Base-by-base conservation (phyloP, 2,329 filamentous ascomycete species). In the Scortechinia acanthostroma region DNA sequence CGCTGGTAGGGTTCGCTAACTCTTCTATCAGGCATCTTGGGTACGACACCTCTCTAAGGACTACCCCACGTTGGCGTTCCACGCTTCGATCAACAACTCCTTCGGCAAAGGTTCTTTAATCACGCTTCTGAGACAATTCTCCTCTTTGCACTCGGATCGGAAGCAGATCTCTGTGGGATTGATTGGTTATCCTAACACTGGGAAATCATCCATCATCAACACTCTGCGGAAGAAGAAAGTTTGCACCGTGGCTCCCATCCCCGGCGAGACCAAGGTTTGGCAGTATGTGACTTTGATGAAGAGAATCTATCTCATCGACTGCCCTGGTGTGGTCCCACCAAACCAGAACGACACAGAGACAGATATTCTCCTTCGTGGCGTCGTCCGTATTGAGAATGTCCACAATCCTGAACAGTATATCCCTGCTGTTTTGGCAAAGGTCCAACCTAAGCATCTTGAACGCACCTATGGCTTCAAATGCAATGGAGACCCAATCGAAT, bases 381-480 rank as follows among this genome's bases (percentile, higher is more conserved):
- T 95, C 4, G 90, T 95, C 10, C 79, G 93, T 53, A 88, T 97
- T 2, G 93, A 98, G 63, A 96, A 95, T 58, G 91, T 98, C 1
- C 87, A 96, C 53, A 87, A 97, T 57, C 93, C 93, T 0, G 91
- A 94, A 57, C 93, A 98, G 56, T 98, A 98, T 59, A 93, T 98
- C 37, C 79, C 86, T 1, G 88, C 86, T 14, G 79, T 97, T 2
- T 69, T 98, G 45, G 74, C 70, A 43, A 85, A 83, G 48, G 91
- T 93, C 30, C 91, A 95, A 65, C 77, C 78, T 25, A 86, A 87
- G 49, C 91, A 98, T 59, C 77, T 98, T 56, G 89, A 96, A 59
- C 80, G 91, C 52, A 97, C 93, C 1, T 98, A 98, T 53, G 88
- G 93, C 45, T 69, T 98, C 20, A 88, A 80, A 55, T 84, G 84